Base-by-base conservation (phyloP, 78 protist species). In the Dictyostelium intermedium region DNA sequence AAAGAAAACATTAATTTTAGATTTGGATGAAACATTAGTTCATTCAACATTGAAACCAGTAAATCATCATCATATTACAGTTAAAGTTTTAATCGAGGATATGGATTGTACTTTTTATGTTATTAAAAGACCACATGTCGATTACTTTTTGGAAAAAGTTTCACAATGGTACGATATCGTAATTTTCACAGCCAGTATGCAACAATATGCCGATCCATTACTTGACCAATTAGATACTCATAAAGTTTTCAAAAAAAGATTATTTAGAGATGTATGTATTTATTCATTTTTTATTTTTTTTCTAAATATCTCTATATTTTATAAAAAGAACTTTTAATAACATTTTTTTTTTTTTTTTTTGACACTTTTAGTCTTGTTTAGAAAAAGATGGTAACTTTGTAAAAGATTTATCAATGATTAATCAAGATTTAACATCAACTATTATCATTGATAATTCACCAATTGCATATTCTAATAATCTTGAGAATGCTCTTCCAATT, bases 11-110 rank as follows among this genome's bases (percentile, higher is more conserved):
- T 87, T 97, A 45, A 91, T 97, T 20, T 83, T 97, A n/a, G 98
- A 97, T 72, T 82, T 97, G 10, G 98, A 97, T 82, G 98, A 97
- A 79, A 97, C 98, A 1, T 86, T 97, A 7, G 91, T 97, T 20
- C 98, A 97, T 86, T 92, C 97, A 32, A 92, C 98, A 1, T 69
- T 91, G 20, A 83, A 70, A 63, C 96, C 96, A 39, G 82, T 92
- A 11, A 50, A 13, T 5, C 87, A 84, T 63, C 92, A 84, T 61
- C 91, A 95, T 34, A 18, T 91, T 2, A 73, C 85, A 10, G 87
- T 95, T 5, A 85, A 95, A 10, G 97, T 95, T 20, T 47, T 81
- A n/a, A 91, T 91, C 72, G 97, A 91, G 32, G 78, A 79, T 16
- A 63, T 85, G 5, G 83, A 77, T 23, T 95, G 95, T 63, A 80